Evolutionary conservation across 1,284 basidiomycete species (phyloP).

Genomic region (Ceratobasidium sp.): DNA sequence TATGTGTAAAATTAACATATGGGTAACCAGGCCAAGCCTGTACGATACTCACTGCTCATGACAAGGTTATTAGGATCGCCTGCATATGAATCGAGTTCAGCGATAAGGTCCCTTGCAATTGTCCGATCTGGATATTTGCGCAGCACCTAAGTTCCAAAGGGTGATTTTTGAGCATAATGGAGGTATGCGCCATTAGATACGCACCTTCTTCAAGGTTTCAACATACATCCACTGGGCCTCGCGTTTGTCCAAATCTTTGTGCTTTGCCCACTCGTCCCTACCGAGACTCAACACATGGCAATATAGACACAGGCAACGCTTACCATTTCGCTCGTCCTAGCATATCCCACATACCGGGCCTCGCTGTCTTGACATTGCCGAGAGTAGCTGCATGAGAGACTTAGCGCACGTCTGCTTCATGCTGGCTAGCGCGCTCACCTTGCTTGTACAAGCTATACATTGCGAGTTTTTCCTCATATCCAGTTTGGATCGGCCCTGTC

Average conservation of each 20-base stretch:
- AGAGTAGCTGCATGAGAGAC: conserved; percentile 75
- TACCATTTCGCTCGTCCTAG: conserved; percentile 95
- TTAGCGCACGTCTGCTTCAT: conserved; percentile 46
- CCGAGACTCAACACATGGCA: conserved; percentile 42
- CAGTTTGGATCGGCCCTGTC: conserved; percentile 95
- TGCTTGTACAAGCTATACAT: conserved; percentile 97
- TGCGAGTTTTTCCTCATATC: conserved; percentile 94
- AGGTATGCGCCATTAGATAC: conserved; percentile 46
- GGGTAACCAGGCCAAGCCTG: background rate
- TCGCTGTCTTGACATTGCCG: conserved; percentile 82
- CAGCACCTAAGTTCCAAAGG: conserved; percentile 68
- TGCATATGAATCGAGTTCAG: conserved; percentile 85
- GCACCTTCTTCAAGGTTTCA: conserved; percentile 85
- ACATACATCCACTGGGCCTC: conserved; percentile 94
- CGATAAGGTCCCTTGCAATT: conserved; percentile 77
- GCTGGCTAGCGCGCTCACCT: conserved; percentile 65
- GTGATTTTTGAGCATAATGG: background rate
- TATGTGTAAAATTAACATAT: background rate
- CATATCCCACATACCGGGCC: conserved; percentile 94
- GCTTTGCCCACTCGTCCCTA: conserved; percentile 96
- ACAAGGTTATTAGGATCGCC: conserved; percentile 77
- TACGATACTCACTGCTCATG: conserved; percentile 69
- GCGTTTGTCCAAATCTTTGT: conserved; percentile 79
- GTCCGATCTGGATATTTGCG: conserved; percentile 87
- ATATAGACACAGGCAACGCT: conserved; percentile 47